Conservation (phyloP, 1,284 basidiomycete genomes). For the Malassezia slooffiae region DNA sequence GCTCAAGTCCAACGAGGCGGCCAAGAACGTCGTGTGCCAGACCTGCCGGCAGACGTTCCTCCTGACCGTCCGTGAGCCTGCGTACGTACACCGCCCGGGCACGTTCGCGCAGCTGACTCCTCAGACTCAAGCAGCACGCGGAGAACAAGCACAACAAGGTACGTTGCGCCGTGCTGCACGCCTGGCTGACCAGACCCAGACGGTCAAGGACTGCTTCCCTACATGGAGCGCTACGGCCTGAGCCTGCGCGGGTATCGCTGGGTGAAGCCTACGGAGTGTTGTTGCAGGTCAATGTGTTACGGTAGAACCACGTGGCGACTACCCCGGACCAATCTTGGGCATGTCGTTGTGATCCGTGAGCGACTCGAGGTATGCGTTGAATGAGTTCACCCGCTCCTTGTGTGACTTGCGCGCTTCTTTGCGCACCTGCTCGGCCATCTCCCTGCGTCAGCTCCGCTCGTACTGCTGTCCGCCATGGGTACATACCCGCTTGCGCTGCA, state of each 20-base stretch:
- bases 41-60: constrained; percentile 51
- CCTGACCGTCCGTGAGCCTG: constrained; percentile 48
- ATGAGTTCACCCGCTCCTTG: constrained; percentile 81
- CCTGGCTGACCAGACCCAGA: constrained; percentile 2
- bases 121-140: constrained; percentile 30
- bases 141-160: constrained; percentile 36
- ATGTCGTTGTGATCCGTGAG: constrained; percentile 88
- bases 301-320: too few species aligned
- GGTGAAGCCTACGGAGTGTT: too few species aligned
- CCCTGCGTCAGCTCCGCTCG: too few species aligned
- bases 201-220: constrained; percentile 17
- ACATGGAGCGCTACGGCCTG: constrained; percentile 6
- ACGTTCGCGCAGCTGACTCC: neutral
- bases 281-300: too few species aligned
- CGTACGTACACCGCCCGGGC: constrained; percentile 16
- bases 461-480: neutral
- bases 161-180: constrained; percentile 1
- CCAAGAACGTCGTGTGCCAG: constrained; percentile 49
- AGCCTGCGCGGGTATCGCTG: too few species aligned
- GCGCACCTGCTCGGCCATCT: constrained; percentile 62
- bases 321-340: constrained; percentile 58
- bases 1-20: constrained; percentile 47
- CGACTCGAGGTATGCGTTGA: constrained; percentile 71
- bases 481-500: constrained; percentile 68
- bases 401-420: constrained; percentile 77